Base-by-base conservation (phyloP, 345 rosid species). In the Pistacia atlantica region DNA sequence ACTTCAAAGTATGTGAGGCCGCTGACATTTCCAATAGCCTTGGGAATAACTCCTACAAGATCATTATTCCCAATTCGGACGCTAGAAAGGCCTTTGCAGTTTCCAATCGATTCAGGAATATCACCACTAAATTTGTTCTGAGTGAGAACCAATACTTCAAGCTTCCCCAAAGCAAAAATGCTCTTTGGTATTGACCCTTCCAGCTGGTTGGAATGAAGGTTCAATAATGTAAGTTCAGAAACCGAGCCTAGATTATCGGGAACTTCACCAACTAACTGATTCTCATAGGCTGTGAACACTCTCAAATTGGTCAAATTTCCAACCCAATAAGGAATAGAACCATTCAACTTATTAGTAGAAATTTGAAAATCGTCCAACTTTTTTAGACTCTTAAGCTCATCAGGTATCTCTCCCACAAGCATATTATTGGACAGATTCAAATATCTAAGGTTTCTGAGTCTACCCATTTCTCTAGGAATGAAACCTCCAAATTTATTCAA, bases 1-100 rank as follows among this genome's bases (percentile, higher is more conserved):
- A 94, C 99, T 85, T 95, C 99, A 75, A 95, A 95, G 78, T 93
- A 95, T 0, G 99, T 85, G 73, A 95, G 96, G 83, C 97, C 87
- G 66, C 83, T 90, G n/a, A 86, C 88, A 72, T 95, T 93, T 33
- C 95, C 99, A 11, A 95, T 87, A 10, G 89, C 71, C 81, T 76
- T 87, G 4, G 99, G 99, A 81, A 95, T 88, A 69, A 73, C 85
- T 71, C 99, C 99, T 1, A 86, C 83, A 77, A 95, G 93, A 74
- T 83, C 84, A 77, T 96, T 95, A 74, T 95, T 85, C 77, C 99
- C 99, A 56, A 95, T 90, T 37, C 98, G 88, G 60, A 93, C 74
- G 73, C 89, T 95, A 1, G 98, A 93, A 80, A 95, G 96, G 33
- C 87, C 86, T 77, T 77, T 80, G 86, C 99, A 95, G 74, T 76